Conservation (phyloP, 768 basidiomycete species). For the Phylloporus sp. region DNA sequence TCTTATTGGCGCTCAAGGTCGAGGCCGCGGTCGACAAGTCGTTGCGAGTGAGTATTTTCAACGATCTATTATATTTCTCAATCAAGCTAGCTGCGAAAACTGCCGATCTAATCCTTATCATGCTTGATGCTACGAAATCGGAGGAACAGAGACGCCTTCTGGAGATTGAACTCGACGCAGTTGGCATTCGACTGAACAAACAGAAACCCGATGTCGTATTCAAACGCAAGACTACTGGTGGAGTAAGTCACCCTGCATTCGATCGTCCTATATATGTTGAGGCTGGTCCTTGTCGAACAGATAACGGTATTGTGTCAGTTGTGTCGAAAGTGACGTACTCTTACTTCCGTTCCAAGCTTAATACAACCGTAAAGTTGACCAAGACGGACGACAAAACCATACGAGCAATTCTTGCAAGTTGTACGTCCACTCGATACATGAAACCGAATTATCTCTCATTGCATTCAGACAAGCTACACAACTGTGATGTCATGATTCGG, state of each 20-base stretch:
- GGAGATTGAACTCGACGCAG: constrained; percentile 93
- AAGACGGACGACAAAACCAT: constrained; percentile 95
- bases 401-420: constrained; percentile 85
- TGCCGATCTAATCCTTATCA: constrained; percentile 88
- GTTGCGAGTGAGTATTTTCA: constrained; percentile 63
- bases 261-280: constrained; percentile 1
- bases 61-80: constrained; percentile 7
- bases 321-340: not conserved
- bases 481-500: constrained; percentile 97
- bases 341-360: constrained; percentile 47
- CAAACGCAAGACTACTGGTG: constrained; percentile 89
- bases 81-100: constrained; percentile 66
- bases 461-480: constrained; percentile 73
- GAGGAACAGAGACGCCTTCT: constrained; percentile 86
- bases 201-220: constrained; percentile 90
- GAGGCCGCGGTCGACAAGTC: constrained; percentile 93
- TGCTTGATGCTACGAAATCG: constrained; percentile 91
- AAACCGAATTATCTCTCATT: constrained; percentile 7
- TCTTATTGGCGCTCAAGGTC: constrained; percentile 37
- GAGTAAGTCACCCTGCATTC: constrained; percentile 47
- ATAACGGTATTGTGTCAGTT: constrained; percentile 55
- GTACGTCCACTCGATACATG: constrained; percentile 38
- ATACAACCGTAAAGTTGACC: constrained; percentile 89
- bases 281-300: constrained; percentile 32
- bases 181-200: constrained; percentile 93